Base-by-base conservation (phyloP, 768 basidiomycete species). In the Roridomyces roridus region DNA sequence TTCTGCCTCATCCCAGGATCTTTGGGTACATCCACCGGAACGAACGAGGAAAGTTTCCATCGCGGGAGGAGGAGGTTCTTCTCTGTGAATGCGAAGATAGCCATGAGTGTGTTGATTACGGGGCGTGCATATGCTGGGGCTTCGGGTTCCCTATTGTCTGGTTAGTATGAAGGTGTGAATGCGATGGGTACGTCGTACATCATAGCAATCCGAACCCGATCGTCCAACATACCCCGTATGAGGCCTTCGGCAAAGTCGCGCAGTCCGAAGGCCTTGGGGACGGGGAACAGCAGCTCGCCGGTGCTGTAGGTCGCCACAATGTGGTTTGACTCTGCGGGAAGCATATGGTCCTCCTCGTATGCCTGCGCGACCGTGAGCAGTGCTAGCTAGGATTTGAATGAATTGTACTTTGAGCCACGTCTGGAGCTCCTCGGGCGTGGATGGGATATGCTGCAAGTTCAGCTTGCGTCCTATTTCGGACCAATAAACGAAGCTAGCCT, bases 401-500 rank as follows among this genome's bases (percentile, higher is more conserved):
- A n/a, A n/a, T n/a, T n/a, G n/a, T n/a, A n/a, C n/a, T n/a, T 60
- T 54, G n/a, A 72, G 65, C 81, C 80, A 82, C 7, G 59, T 65
- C 11, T 59, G 58, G 49, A 82, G 60, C 5, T 65, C 77, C 15
- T 77, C 72, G 14, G 77, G 36, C 2, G 70, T 74, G 2, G 70
- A 70, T 3, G 82, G 83, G 36, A 84, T 80, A 59, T 77, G 73
- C 40, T 68, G 60, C 45, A 84, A 82, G 6, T 72, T 68, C 82
- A 84, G 82, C 44, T 75, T 67, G 36, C 64, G 63, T 4, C 81
- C 81, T 14, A 82, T 73, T 59, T 82, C 80, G 1, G 41, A 37
- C 80, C 81, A 84, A 56, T 75, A 77, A 2, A 76, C 65, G 52
- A 69, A 81, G 26, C 63, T 72, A 8, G 80, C 77, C 73, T 77